Percentiles rank a stretch among this genome's conserved stretches.
phyloP scores from a whole-genome alignment of 257 asterid species.

The Handroanthus guayacan region DNA sequence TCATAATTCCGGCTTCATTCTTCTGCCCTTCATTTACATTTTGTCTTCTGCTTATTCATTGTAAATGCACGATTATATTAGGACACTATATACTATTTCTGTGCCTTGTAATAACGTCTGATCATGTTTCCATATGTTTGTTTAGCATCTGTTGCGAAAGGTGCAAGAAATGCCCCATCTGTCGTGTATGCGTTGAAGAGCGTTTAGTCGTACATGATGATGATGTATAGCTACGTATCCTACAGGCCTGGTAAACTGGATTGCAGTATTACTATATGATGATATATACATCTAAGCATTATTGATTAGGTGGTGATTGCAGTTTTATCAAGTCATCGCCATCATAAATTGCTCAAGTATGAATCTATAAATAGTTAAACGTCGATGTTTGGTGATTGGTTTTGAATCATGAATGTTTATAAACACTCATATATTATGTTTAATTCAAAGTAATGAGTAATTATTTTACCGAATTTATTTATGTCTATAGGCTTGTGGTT shows the following conservation, averaged over 20 bases:
- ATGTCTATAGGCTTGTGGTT: no score
- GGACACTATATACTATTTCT: neutral
- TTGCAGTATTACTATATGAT: neutral
- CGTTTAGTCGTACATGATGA: slow-evolving; percentile 80
- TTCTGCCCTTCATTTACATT: neutral
- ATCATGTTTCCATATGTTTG: neutral
- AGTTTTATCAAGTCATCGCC: slow-evolving; percentile 70
- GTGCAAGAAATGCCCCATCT: slow-evolving; percentile 95
- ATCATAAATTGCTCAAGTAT: slow-evolving; percentile 18
- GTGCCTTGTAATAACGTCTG: neutral
- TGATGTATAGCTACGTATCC: slow-evolving; percentile 58
- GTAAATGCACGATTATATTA: neutral
- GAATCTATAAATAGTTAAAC: neutral
- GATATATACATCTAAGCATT: neutral
- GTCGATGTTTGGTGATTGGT: neutral
- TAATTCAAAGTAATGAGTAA: no score
- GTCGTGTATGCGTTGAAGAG: slow-evolving; percentile 81
- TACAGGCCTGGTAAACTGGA: slow-evolving; percentile 23
- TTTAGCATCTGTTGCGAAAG: slow-evolving; percentile 78
- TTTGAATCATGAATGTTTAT: no score
- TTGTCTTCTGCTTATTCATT: neutral
- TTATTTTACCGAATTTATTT: no score
- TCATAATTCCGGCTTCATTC: neutral
- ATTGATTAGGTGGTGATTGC: slow-evolving; percentile 57
- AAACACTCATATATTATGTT: no score